Conservation (phyloP, 1,284 basidiomycete species). For the Fomitopsis palustris region DNA sequence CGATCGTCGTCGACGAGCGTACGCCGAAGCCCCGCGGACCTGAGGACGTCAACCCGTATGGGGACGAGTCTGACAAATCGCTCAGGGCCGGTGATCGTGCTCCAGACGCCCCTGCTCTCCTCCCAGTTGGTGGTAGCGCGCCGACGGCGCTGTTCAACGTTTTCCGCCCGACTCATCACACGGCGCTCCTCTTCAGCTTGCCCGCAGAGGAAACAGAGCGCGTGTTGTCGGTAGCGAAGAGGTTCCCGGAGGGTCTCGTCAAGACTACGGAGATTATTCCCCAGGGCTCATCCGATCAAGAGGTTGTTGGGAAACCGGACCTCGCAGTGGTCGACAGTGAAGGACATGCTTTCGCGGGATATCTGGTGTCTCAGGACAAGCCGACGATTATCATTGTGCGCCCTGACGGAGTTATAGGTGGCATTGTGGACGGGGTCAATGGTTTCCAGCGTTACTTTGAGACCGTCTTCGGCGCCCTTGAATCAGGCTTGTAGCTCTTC, state of each 20-base stretch:
- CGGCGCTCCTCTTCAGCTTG: conserved; percentile 23
- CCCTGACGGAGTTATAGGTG: neutral
- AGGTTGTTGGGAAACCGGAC: neutral
- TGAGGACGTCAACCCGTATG: conserved; percentile 16
- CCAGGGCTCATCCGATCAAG: neutral
- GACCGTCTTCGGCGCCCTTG: neutral
- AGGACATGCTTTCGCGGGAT: neutral
- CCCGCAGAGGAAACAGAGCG: neutral
- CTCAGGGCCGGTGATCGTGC: conserved; percentile 19
- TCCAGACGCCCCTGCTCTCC: conserved; percentile 35
- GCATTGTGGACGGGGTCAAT: neutral
- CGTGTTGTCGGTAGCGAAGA: conserved; percentile 2
- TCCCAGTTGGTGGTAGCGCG: neutral
- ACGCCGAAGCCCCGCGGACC: conserved; percentile 8
- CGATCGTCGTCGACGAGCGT: conserved; percentile 37
- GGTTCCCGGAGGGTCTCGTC: conserved; percentile 14
- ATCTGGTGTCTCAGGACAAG: neutral
- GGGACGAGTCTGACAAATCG: conserved; percentile 12
- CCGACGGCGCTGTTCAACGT: conserved; percentile 21
- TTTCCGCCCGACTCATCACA: conserved; percentile 19
- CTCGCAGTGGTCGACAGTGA: neutral
- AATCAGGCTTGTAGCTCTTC: no score
- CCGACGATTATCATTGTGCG: neutral
- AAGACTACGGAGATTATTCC: neutral
- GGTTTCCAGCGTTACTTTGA: neutral